Conservation (phyloP, 2,329 filamentous ascomycete species). For the Fusarium fujikuroi region DNA sequence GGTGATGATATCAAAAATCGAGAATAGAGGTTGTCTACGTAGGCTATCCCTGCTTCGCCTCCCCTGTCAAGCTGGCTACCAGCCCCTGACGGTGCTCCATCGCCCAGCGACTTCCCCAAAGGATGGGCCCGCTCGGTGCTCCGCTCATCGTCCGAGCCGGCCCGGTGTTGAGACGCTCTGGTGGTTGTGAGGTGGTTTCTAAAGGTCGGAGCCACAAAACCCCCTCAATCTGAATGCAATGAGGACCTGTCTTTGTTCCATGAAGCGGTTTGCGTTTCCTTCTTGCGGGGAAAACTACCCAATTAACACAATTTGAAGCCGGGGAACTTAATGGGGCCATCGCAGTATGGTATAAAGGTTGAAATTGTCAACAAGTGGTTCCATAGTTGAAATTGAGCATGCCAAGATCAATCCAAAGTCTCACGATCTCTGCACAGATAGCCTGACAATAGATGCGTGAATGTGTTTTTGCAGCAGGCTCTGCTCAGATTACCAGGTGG, state of each 20-base stretch:
- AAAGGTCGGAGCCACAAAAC: slow-evolving; percentile 30
- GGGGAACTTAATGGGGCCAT: slow-evolving; percentile 11
- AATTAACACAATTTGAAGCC: slow-evolving; percentile 16
- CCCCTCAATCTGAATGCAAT: slow-evolving; percentile 31
- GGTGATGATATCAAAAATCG: slow-evolving; percentile 28
- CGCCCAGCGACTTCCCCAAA: slow-evolving; percentile 17
- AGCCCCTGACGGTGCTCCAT: slow-evolving; percentile 28
- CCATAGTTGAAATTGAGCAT: background rate
- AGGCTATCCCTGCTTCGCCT: slow-evolving; percentile 8
- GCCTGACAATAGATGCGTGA: slow-evolving; percentile 2
- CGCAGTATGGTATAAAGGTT: slow-evolving; percentile 11
- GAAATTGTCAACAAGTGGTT: background rate
- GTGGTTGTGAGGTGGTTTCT: slow-evolving; percentile 29
- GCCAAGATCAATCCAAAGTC: background rate
- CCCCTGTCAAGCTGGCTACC: slow-evolving; percentile 25
- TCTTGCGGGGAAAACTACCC: slow-evolving; percentile 27
- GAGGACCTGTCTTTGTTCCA: slow-evolving; percentile 17
- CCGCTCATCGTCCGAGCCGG: slow-evolving; percentile 44
- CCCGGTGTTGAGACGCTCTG: slow-evolving; percentile 35
- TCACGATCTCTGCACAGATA: background rate
- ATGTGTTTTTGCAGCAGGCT: background rate
- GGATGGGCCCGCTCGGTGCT: slow-evolving; percentile 38
- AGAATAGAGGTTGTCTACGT: slow-evolving; percentile 24
- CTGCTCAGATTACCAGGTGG: background rate
- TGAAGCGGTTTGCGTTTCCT: slow-evolving; percentile 14